Percentiles rank a stretch among this genome's conserved stretches.
These are phyloP conservation scores for Trichoderma aggressivum DNA, from an alignment of 2,329 filamentous ascomycete genomes.

Conservation along the genomic window DNA sequence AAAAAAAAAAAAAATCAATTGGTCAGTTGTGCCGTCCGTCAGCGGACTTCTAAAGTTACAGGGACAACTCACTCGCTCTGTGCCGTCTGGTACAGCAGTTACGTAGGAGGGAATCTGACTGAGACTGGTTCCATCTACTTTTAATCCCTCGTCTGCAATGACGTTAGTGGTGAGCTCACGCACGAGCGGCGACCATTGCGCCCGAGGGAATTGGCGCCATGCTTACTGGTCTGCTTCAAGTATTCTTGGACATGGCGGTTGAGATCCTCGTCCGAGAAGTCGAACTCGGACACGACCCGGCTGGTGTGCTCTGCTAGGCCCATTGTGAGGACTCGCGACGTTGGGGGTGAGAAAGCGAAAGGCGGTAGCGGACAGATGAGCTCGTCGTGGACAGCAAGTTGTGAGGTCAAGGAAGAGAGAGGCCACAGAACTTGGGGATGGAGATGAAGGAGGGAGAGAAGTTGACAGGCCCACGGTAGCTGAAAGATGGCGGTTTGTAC, in stretches of 20 bases:
- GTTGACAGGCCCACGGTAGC: conserved; percentile 23
- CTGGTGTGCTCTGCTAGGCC: conserved; percentile 67
- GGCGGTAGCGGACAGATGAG: conserved; percentile 55
- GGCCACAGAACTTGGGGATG: conserved; percentile 31
- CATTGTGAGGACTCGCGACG: conserved; percentile 58
- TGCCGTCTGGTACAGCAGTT: conserved; percentile 92
- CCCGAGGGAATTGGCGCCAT: not conserved
- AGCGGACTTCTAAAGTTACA: not conserved
- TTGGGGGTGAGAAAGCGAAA: conserved; percentile 52
- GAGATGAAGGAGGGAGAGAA: conserved; percentile 25
- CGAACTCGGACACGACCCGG: conserved; percentile 79
- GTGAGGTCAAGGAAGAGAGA: conserved; percentile 28
- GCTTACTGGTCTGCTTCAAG: conserved; percentile 72
- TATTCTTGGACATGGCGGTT: conserved; percentile 82
- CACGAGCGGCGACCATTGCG: not conserved
- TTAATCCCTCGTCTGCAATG: conserved; percentile 70
- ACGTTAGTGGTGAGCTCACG: conserved; percentile 18
- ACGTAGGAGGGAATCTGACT: conserved; percentile 98
- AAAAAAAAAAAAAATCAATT: not conserved
- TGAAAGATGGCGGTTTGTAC: conserved; percentile 33
- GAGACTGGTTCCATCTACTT: conserved; percentile 73
- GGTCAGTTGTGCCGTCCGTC: not conserved
- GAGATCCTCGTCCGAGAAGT: conserved; percentile 74
- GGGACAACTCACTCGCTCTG: conserved; percentile 70
- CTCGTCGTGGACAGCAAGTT: conserved; percentile 36